Evolutionary conservation across 129 eudicot species (phyloP), one percentile per base, ranked within the genome.

Genomic region (Rutidosis leptorrhynchoides): DNA sequence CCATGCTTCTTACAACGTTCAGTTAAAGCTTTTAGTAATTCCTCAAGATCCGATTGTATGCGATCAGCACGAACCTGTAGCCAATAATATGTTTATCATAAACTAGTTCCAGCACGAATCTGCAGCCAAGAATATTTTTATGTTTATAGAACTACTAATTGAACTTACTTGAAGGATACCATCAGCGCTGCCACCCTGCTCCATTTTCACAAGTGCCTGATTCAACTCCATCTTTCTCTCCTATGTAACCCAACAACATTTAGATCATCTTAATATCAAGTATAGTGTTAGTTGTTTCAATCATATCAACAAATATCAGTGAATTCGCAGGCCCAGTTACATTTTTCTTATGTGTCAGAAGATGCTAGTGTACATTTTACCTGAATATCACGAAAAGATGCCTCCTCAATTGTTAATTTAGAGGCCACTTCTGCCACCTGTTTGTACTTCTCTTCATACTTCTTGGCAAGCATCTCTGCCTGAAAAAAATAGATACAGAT

Each of bases 11-110:
- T 84, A 74, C 95, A 83, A 33, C 96, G 96, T 33, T 88, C 96
- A 4, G 80, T 46, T 65, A 88, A 80, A 35, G 95, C 96, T 88
- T 83, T 86, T 72, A 93, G 58, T 35, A 86, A 83, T 80, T 93
- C 98, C 86, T 93, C 98, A 52, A 88, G 87, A 80, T 93, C 98
- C 19, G 95, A 86, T 71, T 93, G 98, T 78, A 86, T 84, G 51
- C 98, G 91, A 75, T 93, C 98, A 73, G 98, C 98, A 77, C 96
- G 92, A 21, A 93, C 96, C 98, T 93, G 72, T 25, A 80, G 17
- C 69, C 67, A 68, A 46, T 24, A 54, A 46, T 21, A 54, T 43
- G 54, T 71, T 52, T 65, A 21, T 29, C 20, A 49, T 54, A 26
- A 61, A 52, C 60, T 29, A n/a, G n/a, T n/a, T n/a, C n/a, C 98